These are phyloP conservation scores for Pyrenochaeta sp. DNA, from an alignment of 2,329 filamentous ascomycete species.

Conservation along the genomic window DNA sequence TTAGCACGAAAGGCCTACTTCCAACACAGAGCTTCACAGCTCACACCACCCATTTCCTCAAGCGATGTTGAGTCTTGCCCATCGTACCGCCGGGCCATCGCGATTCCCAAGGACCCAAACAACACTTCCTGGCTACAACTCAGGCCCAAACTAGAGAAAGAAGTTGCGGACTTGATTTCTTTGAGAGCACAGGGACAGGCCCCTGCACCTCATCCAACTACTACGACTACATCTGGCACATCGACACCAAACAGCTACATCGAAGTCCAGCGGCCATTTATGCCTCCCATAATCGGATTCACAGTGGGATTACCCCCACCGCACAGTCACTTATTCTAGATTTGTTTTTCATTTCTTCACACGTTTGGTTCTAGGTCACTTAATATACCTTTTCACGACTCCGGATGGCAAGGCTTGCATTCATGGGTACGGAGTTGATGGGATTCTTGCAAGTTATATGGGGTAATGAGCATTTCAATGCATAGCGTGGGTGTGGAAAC, in stretches of 20 bases:
- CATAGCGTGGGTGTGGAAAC: too few species aligned
- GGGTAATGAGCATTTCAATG: too few species aligned
- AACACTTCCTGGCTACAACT: conserved; percentile 46
- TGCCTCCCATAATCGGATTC: conserved; percentile 14
- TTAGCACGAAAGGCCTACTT: conserved; percentile 46
- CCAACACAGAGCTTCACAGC: conserved; percentile 43
- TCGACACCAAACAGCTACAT: conserved; percentile 26
- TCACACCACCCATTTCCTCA: conserved; percentile 46
- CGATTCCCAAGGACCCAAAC: conserved; percentile 49
- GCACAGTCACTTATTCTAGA: conserved; percentile 14
- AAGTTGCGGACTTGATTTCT: conserved; percentile 31
- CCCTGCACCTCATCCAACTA: conserved; percentile 14
- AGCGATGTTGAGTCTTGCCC: conserved; percentile 47
- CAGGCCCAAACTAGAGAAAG: conserved; percentile 46
- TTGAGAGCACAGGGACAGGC: conserved; percentile 6
- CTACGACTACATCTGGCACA: conserved; percentile 25
- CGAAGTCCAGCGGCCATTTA: conserved; percentile 15
- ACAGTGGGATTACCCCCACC: conserved; percentile 13
- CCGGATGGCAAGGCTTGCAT: too few species aligned
- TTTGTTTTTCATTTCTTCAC: conserved; percentile 17
- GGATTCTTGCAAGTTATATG: too few species aligned
- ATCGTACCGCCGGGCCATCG: conserved; percentile 48
- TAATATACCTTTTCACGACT: too few species aligned
- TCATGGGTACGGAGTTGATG: conserved; percentile 14
- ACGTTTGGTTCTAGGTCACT: too few species aligned